Evolutionary conservation across 768 basidiomycete genomes (phyloP).

Genomic region (Heimioporus sp.): DNA sequence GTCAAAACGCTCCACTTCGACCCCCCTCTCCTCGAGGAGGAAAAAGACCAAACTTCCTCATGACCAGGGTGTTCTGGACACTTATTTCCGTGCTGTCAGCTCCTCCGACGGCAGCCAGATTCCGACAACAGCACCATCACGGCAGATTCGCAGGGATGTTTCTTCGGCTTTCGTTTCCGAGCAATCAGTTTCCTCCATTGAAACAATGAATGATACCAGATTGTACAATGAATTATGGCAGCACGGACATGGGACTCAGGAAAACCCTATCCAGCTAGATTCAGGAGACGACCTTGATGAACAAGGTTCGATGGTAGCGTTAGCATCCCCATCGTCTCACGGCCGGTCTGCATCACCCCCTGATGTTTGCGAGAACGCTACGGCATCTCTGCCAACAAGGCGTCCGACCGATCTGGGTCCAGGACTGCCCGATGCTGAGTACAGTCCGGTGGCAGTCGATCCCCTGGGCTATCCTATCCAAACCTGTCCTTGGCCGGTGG

Average conservation of each 20-base stretch:
- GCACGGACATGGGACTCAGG: slow-evolving; percentile 22
- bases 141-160: slow-evolving; percentile 13
- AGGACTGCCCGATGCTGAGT: slow-evolving; percentile 26
- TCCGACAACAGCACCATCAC: slow-evolving; percentile 11
- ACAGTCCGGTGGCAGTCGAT: slow-evolving; percentile 41
- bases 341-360: slow-evolving; percentile 9
- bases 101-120: slow-evolving; percentile 12
- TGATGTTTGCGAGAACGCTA: slow-evolving; percentile 4
- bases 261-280: slow-evolving; percentile 25
- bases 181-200: slow-evolving; percentile 9
- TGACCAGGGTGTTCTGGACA: slow-evolving; percentile 21
- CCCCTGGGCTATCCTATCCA: slow-evolving; percentile 44
- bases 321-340: slow-evolving; percentile 11
- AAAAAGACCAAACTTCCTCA: slow-evolving; percentile 22
- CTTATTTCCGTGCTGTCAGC: slow-evolving; percentile 23
- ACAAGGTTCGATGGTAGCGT: slow-evolving; percentile 5
- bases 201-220: background rate
- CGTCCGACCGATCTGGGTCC: slow-evolving; percentile 6
- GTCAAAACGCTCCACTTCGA: slow-evolving; percentile 17
- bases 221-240: slow-evolving; percentile 13
- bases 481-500: slow-evolving; percentile 40
- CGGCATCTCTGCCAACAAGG: slow-evolving; percentile 7
- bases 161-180: slow-evolving; percentile 18
- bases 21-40: slow-evolving; percentile 7
- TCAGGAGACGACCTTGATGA: slow-evolving; percentile 13